A percentile compares a stretch with the other conserved stretches of the same genome.
phyloP scores from a whole-genome alignment of 2,329 filamentous ascomycete genomes.

The Eurotiales sp. region DNA sequence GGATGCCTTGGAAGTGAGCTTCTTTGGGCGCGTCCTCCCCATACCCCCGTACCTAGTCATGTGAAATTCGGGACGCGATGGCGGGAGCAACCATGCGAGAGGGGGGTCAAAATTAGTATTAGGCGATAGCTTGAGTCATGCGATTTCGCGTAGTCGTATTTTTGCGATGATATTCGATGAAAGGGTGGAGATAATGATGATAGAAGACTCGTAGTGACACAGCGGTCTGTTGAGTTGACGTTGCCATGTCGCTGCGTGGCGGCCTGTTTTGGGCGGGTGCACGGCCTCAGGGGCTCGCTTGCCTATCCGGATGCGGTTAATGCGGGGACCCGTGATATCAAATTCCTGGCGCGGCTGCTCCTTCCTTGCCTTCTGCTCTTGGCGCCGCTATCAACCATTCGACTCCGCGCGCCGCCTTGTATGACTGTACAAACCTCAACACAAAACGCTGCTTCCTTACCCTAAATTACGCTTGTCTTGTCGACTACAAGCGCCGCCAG shows the following conservation, averaged over 20 bases:
- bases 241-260: slow-evolving; percentile 38
- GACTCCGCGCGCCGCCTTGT: background rate
- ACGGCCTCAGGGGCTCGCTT: slow-evolving; percentile 44
- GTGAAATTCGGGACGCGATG: slow-evolving; percentile 37
- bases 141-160: slow-evolving; percentile 50
- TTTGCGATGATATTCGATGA: slow-evolving; percentile 53
- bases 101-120: slow-evolving; percentile 62
- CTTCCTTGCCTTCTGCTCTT: slow-evolving; percentile 9
- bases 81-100: slow-evolving; percentile 40
- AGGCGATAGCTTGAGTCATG: slow-evolving; percentile 59
- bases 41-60: slow-evolving; percentile 45
- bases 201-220: slow-evolving; percentile 30
- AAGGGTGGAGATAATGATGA: slow-evolving; percentile 43
- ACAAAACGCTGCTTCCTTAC: too few relatives aligned
- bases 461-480: too few relatives aligned
- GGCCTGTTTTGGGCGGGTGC: slow-evolving; percentile 40
- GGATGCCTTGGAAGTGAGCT: slow-evolving; percentile 85
- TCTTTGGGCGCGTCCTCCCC: slow-evolving; percentile 54
- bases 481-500: too few relatives aligned
- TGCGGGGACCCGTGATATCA: slow-evolving; percentile 43
- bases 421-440: too few relatives aligned
- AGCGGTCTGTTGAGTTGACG: slow-evolving; percentile 42
- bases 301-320: slow-evolving; percentile 36
- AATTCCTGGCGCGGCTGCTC: slow-evolving; percentile 22
- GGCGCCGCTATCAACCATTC: slow-evolving; percentile 8